These are phyloP conservation scores for Rhododendron williamsianum DNA, from an alignment of 148 eudicot genomes.

Conservation along the genomic window DNA sequence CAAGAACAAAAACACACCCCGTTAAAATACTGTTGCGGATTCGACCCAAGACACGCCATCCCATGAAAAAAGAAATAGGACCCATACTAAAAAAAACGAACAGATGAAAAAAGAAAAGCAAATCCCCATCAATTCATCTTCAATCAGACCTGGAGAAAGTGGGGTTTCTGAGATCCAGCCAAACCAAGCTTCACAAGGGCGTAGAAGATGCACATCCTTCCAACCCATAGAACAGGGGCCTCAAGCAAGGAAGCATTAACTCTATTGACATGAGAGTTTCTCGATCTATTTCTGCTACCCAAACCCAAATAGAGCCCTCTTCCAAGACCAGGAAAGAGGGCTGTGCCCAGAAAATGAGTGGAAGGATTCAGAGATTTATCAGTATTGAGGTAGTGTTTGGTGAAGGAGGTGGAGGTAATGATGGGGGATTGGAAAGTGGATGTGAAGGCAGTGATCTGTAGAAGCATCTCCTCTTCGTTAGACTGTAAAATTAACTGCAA, in stretches of 20 bases:
- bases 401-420: not conserved
- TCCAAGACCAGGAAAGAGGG: constrained; percentile 32
- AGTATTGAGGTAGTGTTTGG: not conserved
- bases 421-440: constrained; percentile 5
- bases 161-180: constrained; percentile 87
- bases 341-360: constrained; percentile 25
- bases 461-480: constrained; percentile 23
- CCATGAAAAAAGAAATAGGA: not conserved
- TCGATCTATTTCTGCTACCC: not conserved
- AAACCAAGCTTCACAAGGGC: constrained; percentile 86
- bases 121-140: not conserved
- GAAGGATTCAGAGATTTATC: constrained; percentile 10
- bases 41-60: not conserved
- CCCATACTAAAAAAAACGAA: not conserved
- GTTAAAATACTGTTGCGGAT: not conserved
- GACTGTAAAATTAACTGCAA: not conserved
- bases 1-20: not conserved
- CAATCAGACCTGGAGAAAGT: constrained; percentile 35
- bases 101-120: not conserved
- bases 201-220: constrained; percentile 74
- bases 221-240: constrained; percentile 78
- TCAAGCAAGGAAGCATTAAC: constrained; percentile 57
- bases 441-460: constrained; percentile 20
- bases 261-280: not conserved
- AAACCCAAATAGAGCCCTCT: constrained; percentile 11